Evolutionary conservation across 768 basidiomycete genomes (phyloP), one percentile per base, ranked within the genome.

Genomic region (Clitopilus hobsonii): DNA sequence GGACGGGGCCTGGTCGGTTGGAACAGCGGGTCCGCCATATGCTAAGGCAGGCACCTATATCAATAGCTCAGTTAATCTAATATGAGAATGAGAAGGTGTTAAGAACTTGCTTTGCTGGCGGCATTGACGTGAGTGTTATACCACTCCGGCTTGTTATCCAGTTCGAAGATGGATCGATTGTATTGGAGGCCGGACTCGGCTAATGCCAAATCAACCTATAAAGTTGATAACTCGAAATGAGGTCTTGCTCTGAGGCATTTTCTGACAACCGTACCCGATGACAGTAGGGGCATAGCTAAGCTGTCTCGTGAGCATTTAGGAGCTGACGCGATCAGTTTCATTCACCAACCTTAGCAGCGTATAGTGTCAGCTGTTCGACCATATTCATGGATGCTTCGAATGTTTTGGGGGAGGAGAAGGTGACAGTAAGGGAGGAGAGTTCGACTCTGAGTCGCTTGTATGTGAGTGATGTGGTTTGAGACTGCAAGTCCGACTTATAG

Each of bases 61-160:
- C 16, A 7, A 16, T 32, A 7, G 16, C 16, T 32, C 41, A 45
- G 22, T 3, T 8, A 23, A 18, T 18, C 41, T 18, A 10, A 45
- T 45, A 4, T 18, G 41, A 20, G 18, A 45, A 45, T 14, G 32
- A 36, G n/a, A 36, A 4, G 8, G 13, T 4, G 8, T 11, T 5
- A 18, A 3, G n/a, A 10, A 20, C 41, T 18, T 45, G 22, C 41
- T 77, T 86, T 88, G 70, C 79, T 79, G 0, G 78, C 84, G 1
- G 81, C 81, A 67, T 88, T 89, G 36, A 89, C 78, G 56, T 82
- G 76, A 0, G 78, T 75, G 0, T 79, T 79, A 62, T 85, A 87
- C 86, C 85, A 87, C 49, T 78, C 81, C 0, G 86, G 86, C 69
- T 88, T 89, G 71, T 84, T 83, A 58, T 55, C 50, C 8, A 89